Percentiles rank a stretch among this genome's conserved stretches.
phyloP scores from a whole-genome alignment of 192 early-diverging fungal species.

The Entrophospora sp. region DNA sequence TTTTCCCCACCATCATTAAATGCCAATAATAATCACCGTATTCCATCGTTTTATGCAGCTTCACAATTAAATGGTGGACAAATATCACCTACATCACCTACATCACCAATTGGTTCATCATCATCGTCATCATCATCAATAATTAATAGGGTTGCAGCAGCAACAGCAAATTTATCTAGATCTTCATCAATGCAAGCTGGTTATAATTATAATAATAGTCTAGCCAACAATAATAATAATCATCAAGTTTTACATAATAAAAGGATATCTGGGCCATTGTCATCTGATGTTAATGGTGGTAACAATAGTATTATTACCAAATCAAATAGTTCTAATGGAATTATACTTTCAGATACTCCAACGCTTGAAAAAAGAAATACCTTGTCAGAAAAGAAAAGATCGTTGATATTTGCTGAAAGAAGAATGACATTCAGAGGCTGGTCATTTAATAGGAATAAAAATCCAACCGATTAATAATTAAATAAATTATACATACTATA shows the following conservation, averaged over 20 bases:
- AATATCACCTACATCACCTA: not conserved
- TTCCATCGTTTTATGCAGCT: not conserved
- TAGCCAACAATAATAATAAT: too few species aligned
- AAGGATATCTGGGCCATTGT: not conserved
- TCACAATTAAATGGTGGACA: not conserved
- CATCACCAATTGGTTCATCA: too few species aligned
- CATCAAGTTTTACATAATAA: too few species aligned
- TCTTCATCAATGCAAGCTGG: not conserved
- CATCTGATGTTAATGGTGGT: not conserved
- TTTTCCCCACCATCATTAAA: too few species aligned
- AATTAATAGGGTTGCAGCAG: not conserved
- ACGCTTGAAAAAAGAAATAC: not conserved
- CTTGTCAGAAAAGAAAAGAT: not conserved
- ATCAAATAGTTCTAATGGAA: not conserved
- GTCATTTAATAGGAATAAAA: too few species aligned
- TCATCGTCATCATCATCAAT: not conserved
- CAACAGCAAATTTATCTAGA: not conserved
- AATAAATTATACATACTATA: too few species aligned
- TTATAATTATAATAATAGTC: not conserved
- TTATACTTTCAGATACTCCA: not conserved
- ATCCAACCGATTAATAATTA: too few species aligned
- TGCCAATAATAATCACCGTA: not conserved
- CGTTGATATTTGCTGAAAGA: too few species aligned
- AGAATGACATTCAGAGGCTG: too few species aligned
- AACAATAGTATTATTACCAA: not conserved